phyloP scores from a whole-genome alignment of 208 protist genomes.

The Leishmania tropica region DNA sequence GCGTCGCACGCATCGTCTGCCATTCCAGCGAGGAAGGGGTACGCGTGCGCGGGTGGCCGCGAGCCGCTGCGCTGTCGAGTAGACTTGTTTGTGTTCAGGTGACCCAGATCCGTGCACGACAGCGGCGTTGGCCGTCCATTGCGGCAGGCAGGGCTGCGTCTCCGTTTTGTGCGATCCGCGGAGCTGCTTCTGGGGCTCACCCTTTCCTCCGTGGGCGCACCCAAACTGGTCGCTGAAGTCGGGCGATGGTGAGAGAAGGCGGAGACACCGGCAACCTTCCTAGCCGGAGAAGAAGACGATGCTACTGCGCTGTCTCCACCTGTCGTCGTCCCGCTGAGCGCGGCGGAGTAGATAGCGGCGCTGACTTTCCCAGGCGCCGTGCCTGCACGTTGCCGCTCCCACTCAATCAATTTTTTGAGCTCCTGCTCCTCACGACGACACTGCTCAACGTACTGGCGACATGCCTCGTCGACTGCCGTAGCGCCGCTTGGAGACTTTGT shows the following conservation, averaged over 20 bases:
- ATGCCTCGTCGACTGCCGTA: not conserved
- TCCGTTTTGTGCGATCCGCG: not conserved
- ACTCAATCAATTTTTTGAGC: not conserved
- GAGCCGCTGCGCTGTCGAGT: not conserved
- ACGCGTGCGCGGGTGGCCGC: too few species aligned
- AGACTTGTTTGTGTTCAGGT: not conserved
- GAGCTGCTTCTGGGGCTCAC: not conserved
- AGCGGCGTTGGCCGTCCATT: not conserved
- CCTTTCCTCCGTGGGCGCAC: not conserved
- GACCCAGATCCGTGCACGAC: not conserved
- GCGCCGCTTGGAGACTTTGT: not conserved
- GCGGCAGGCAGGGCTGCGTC: too few species aligned
- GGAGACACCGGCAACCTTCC: not conserved
- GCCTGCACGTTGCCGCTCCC: not conserved
- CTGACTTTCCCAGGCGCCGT: not conserved
- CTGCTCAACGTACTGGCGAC: not conserved
- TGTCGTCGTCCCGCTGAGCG: not conserved
- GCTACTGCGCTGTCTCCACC: not conserved
- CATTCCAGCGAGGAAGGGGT: too few species aligned
- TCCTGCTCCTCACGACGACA: not conserved
- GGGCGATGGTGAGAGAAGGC: not conserved
- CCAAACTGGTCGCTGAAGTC: not conserved
- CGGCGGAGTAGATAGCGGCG: not conserved
- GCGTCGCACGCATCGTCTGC: not conserved
- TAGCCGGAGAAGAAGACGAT: not conserved